These are phyloP conservation scores for Mucor indicus DNA, from an alignment of 371 early-diverging fungal species.

Conservation along the genomic window DNA sequence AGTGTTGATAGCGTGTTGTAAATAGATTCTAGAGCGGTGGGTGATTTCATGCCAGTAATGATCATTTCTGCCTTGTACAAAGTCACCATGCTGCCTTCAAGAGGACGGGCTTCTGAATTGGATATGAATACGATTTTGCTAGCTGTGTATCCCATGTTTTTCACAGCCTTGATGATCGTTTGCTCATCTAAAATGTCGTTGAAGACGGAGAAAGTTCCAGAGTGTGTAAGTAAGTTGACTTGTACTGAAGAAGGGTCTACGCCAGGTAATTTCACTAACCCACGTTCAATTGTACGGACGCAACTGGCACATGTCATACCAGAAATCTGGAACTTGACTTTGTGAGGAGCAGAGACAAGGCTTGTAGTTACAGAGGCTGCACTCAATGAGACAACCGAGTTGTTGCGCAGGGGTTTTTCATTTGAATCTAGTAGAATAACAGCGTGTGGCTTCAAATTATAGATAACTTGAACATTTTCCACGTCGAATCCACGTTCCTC, in stretches of 20 bases:
- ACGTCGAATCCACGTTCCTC: slow-evolving; percentile 37
- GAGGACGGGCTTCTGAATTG: neutral
- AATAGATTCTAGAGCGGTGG: slow-evolving; percentile 59
- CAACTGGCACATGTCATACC: slow-evolving; percentile 93
- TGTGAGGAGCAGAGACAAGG: slow-evolving; percentile 21
- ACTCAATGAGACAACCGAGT: slow-evolving; percentile 22
- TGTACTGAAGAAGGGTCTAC: slow-evolving; percentile 64
- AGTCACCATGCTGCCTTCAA: neutral
- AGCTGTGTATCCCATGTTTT: slow-evolving; percentile 62
- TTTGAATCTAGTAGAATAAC: slow-evolving; percentile 1
- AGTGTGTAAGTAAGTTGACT: slow-evolving; percentile 70
- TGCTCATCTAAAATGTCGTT: slow-evolving; percentile 26
- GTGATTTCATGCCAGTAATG: slow-evolving; percentile 70
- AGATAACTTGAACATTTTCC: slow-evolving; percentile 45
- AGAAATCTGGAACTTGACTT: slow-evolving; percentile 64
- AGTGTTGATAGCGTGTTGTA: slow-evolving; percentile 36
- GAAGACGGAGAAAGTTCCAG: slow-evolving; percentile 47
- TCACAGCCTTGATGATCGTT: slow-evolving; percentile 44
- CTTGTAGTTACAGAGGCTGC: slow-evolving; percentile 24
- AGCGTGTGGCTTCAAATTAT: slow-evolving; percentile 37
- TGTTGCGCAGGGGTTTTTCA: neutral
- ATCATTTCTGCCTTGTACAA: slow-evolving; percentile 27
- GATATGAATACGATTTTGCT: slow-evolving; percentile 31
- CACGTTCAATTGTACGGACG: slow-evolving; percentile 73
- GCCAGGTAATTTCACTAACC: slow-evolving; percentile 60